Evolutionary conservation across 202 grass and related monocot genomes (phyloP).

Genomic region (Zizania palustris): DNA sequence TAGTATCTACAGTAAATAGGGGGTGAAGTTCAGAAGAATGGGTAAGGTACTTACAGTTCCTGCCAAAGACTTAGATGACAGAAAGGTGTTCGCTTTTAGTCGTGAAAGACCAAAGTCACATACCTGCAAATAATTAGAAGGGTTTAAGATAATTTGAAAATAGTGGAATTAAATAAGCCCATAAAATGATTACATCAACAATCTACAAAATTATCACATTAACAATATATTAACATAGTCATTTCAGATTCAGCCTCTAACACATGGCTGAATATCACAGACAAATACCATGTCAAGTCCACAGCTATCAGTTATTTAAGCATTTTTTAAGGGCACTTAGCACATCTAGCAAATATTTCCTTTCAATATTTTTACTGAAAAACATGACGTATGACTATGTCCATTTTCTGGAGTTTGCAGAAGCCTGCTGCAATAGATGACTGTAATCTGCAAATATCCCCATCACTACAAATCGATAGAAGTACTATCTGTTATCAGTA

Average conservation of each 20-base stretch:
- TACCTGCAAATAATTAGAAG: conserved; percentile 54
- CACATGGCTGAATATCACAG: conserved; percentile 3
- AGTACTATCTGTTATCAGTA: conserved; percentile 2
- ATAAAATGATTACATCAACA: conserved; percentile 15
- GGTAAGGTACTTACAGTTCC: conserved; percentile 80
- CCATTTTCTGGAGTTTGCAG: not conserved
- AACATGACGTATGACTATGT: not conserved
- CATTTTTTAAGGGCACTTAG: conserved; percentile 24
- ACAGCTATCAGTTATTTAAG: not conserved
- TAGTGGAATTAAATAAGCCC: not conserved
- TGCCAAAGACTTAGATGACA: conserved; percentile 95
- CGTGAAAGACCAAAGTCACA: conserved; percentile 98
- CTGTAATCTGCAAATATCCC: not conserved
- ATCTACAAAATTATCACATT: not conserved
- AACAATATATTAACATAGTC: not conserved
- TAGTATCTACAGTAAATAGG: not conserved
- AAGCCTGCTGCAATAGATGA: conserved; percentile 13
- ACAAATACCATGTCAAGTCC: conserved; percentile 12
- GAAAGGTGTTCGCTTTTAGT: conserved; percentile 86
- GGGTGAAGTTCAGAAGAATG: conserved; percentile 20
- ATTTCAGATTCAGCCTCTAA: conserved; percentile 14
- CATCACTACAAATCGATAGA: not conserved
- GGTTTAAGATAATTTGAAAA: conserved; percentile 18
- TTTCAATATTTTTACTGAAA: conserved; percentile 11
- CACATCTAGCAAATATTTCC: not conserved